Base-by-base conservation (phyloP, 306 rosid species). In the Benincasa hispida region DNA sequence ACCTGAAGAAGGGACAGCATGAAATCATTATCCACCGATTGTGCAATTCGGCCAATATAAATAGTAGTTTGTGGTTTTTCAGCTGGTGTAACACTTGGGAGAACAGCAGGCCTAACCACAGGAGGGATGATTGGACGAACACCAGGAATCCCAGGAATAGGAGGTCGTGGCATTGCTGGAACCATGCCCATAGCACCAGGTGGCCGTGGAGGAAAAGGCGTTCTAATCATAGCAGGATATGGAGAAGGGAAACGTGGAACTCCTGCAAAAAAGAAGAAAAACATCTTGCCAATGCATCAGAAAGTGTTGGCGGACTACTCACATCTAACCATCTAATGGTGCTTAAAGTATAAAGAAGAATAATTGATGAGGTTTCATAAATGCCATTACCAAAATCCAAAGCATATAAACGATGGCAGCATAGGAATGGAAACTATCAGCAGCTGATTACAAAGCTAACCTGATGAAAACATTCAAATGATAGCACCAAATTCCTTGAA, bases 341-440 rank as follows among this genome's bases (percentile, higher is more conserved):
- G 74, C 22, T 28, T 37, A 62, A 84, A 51, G 5, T 48, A 72
- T 19, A 72, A 10, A 10, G 76, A 50, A 30, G 45, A 84, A 65
- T 84, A 81, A 50, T 77, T 58, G 48, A 84, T 80, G 50, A 73
- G 77, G 77, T 86, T 85, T 88, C 87, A 85, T 82, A 80, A 51
- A 72, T 78, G 84, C 61, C 80, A 79, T 93, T 92, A 92, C 99
- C 96, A 94, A 89, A 88, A 89, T 84, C 87, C 85, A 90, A 88
- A 88, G 91, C 84, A 87, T 88, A 88, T 82, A 73, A 94, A 91
- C 84, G 97, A 89, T 86, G 93, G 93, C 91, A 90, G 99, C 90
- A 88, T 82, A 92, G 87, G 89, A 83, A 87, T 80, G 69, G 74
- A 85, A 92, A 88, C 87, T 87, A 86, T 86, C 98, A 95, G 96